Evolutionary conservation across 2,329 filamentous ascomycete genomes (phyloP).

Genomic region (Botrytis tulipae): DNA sequence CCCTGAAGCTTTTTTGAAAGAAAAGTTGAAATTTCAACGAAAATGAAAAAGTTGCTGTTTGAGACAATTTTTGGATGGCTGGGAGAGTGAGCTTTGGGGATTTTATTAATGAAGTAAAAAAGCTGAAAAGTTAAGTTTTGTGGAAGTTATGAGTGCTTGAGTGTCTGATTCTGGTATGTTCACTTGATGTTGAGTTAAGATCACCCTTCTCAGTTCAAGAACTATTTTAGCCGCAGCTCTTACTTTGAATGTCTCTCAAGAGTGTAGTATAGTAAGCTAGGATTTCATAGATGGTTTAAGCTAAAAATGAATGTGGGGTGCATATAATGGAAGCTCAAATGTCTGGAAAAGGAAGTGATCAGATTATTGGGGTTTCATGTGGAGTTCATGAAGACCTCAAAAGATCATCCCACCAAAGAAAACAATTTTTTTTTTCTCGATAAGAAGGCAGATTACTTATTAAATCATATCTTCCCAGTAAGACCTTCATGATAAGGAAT

Average conservation of each 20-base stretch:
- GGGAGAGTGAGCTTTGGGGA: neutral
- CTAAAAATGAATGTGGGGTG: neutral
- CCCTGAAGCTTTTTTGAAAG: neutral
- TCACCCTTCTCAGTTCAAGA: neutral
- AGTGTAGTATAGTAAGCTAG: too few relatives aligned
- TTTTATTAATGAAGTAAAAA: rapidly evolving
- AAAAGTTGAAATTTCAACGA: neutral
- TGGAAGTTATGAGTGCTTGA: neutral
- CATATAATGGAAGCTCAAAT: neutral
- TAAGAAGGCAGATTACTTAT: neutral
- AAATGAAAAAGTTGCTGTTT: neutral
- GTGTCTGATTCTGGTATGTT: neutral
- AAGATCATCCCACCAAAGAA: neutral
- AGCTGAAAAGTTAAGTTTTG: neutral
- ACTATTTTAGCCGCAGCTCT: neutral
- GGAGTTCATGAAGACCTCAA: neutral
- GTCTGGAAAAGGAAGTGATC: neutral
- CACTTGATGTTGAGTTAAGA: neutral
- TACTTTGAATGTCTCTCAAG: neutral
- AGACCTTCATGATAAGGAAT: neutral
- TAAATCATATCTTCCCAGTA: too few relatives aligned
- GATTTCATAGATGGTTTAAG: rapidly evolving
- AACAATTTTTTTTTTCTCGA: neutral
- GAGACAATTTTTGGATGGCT: too few relatives aligned
- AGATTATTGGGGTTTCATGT: neutral